Conservation (phyloP, 257 asterid genomes). For the Solanum sejunctum region DNA sequence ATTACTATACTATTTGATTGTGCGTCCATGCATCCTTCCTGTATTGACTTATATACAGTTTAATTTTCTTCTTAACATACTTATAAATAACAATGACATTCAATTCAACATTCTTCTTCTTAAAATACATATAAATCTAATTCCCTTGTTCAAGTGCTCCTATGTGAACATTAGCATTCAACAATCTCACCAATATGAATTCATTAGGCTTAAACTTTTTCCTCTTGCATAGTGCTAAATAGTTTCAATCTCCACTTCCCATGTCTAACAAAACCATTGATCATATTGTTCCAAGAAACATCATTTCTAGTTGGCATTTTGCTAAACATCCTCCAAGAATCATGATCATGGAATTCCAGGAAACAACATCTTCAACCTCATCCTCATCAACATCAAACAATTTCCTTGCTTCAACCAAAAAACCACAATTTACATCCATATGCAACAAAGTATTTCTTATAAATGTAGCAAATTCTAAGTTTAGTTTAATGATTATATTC, state of each 20-base stretch:
- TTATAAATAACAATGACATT: conserved; percentile 24
- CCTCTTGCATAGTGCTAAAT: conserved; percentile 32
- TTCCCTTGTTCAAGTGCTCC: conserved; percentile 65
- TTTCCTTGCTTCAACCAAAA: conserved; percentile 32
- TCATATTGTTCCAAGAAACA: conserved; percentile 65
- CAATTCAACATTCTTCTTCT: conserved; percentile 17
- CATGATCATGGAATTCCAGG: conserved; percentile 69
- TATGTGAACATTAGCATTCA: conserved; percentile 55
- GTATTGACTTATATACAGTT: too few relatives aligned
- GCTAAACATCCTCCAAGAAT: conserved; percentile 45
- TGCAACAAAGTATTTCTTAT: conserved; percentile 43
- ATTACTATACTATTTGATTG: too few relatives aligned
- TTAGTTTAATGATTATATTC: conserved; percentile 30
- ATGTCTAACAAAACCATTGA: conserved; percentile 54
- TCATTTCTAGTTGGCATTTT: conserved; percentile 36
- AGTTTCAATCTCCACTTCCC: conserved; percentile 45
- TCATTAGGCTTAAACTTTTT: conserved; percentile 26
- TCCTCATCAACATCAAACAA: conserved; percentile 32
- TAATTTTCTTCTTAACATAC: too few relatives aligned
- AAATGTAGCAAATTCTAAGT: conserved; percentile 36
- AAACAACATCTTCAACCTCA: conserved; percentile 31
- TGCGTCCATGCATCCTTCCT: too few relatives aligned
- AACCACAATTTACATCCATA: conserved; percentile 58
- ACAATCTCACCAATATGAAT: conserved; percentile 42
- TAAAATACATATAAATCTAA: conserved; percentile 50